Evolutionary conservation across 805 yeast species (phyloP), one percentile per base, ranked within the genome.

Genomic region (Candida broadrunensis): DNA sequence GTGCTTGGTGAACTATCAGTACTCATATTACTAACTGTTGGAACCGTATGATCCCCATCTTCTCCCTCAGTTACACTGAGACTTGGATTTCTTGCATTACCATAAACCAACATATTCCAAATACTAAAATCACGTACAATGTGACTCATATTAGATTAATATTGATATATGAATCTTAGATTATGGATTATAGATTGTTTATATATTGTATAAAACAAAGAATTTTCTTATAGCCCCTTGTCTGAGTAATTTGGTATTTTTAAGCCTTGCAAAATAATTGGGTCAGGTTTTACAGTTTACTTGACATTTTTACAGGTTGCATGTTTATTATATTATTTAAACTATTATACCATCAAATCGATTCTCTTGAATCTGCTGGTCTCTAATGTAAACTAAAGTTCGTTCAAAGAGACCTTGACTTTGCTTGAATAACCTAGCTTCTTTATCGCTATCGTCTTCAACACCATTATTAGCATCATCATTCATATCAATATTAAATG

Each of bases 311-410:
- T n/a, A n/a, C n/a, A n/a, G n/a, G n/a, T n/a, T n/a, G n/a, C n/a
- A n/a, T n/a, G n/a, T n/a, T n/a, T n/a, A n/a, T n/a, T n/a, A n/a
- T n/a, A n/a, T n/a, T n/a, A n/a, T 16, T 25, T 15, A 40, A 3
- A 40, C 40, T 17, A 52, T 45, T 2, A 84, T 78, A 44, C 76
- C 73, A 41, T 72, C 75, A 60, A 83, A 87, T 50, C 89, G 68
- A 23, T 78, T 83, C 51, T 88, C 96, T 24, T 76, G 74, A 32
- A 71, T 80, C 47, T 80, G 78, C 56, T 88, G 95, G 16, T 78
- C 78, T 13, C 65, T 65, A 41, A 90, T 81, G 54, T 85, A 90
- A 27, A 67, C 75, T 56, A 88, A 64, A 0, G 95, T 85, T 45
- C 96, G 73, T 38, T 78, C 72, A 55, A 88, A 88, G 58, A 44